Evolutionary conservation across 305 asterid species (phyloP).

Genomic region (Galium porrigens): DNA sequence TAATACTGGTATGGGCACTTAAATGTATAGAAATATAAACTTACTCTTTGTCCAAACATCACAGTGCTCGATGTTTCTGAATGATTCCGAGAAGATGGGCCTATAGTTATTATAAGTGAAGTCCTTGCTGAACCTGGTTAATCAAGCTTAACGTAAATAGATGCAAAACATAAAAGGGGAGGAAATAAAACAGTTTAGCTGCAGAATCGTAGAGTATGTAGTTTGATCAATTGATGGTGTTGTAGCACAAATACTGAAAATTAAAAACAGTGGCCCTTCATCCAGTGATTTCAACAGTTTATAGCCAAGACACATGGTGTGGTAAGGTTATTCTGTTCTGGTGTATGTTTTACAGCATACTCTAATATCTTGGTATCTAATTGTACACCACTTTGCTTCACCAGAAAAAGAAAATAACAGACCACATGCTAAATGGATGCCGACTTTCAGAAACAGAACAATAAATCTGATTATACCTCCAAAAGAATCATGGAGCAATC

Average conservation of each 20-base stretch:
- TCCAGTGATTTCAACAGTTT: slow-evolving; percentile 2
- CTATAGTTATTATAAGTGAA: slow-evolving; percentile 65
- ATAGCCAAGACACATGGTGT: background rate
- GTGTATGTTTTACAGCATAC: background rate
- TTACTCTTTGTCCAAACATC: slow-evolving; percentile 91
- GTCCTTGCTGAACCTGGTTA: slow-evolving; percentile 88
- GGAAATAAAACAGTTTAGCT: slow-evolving; percentile 2
- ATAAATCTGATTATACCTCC: slow-evolving; percentile 41
- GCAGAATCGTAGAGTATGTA: background rate
- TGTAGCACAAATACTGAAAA: background rate
- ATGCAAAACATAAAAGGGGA: background rate
- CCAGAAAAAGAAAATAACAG: slow-evolving; percentile 1
- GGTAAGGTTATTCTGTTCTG: background rate
- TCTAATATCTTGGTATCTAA: background rate
- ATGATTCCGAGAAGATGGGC: slow-evolving; percentile 79
- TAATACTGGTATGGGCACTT: background rate
- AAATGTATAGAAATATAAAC: slow-evolving; percentile 18
- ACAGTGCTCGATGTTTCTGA: slow-evolving; percentile 87
- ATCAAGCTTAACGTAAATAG: slow-evolving; percentile 11
- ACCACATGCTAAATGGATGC: background rate
- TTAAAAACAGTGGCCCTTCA: background rate
- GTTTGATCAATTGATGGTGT: background rate
- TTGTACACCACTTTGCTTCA: background rate
- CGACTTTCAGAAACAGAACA: slow-evolving; percentile 4
- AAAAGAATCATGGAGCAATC: slow-evolving; percentile 89